Evolutionary conservation across 2,329 filamentous ascomycete genomes (phyloP), one percentile per base, ranked within the genome.

Genomic region (Aureobasidium lini): DNA sequence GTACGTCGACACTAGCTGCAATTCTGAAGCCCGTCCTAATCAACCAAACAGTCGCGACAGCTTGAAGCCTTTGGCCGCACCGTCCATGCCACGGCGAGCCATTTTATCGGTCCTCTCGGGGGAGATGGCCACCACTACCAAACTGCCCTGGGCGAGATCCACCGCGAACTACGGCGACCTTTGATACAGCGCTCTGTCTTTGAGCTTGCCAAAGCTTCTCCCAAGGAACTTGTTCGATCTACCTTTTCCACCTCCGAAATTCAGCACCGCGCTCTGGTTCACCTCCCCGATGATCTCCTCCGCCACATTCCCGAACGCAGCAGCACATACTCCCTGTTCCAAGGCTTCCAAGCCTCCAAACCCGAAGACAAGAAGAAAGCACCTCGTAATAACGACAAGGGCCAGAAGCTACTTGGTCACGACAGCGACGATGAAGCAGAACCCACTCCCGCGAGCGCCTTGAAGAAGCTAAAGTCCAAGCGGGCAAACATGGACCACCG

Each of bases 1-100:
- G 63, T 64, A 54, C 16, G 59, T 39, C 32, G 28, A 16, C 34
- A 3, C 23, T 3, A 23, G 23, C 23, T 23, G 23, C 23, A 2
- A 23, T 23, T 2, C 4, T 23, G 23, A 23, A 23, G 23, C 23
- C 23, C 4, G 23, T 3, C 23, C 23, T 23, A 23, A 23, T 11
- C 6, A 29, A 2, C 5, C 1, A 42, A 46, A 37, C 66, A 96
- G 91, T 85, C 90, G 59, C 88, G 90, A 68, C 89, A 94, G 64
- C 79, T 97, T 67, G 92, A 96, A 76, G 89, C 90, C 59, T 96
- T 99, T 75, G 85, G 91, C 66, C 86, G 93, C 70, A 99, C 96
- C 76, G 91, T 97, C 63, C 94, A 92, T 32, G 90, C 90, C 31
- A 97, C 94, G 18, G 94, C 94, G 60, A 89, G 85, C 69, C 91